Percentiles rank a stretch among this genome's conserved stretches.
Conservation (phyloP, 2,329 filamentous ascomycete species). For the Paraconiothyrium sp. region DNA sequence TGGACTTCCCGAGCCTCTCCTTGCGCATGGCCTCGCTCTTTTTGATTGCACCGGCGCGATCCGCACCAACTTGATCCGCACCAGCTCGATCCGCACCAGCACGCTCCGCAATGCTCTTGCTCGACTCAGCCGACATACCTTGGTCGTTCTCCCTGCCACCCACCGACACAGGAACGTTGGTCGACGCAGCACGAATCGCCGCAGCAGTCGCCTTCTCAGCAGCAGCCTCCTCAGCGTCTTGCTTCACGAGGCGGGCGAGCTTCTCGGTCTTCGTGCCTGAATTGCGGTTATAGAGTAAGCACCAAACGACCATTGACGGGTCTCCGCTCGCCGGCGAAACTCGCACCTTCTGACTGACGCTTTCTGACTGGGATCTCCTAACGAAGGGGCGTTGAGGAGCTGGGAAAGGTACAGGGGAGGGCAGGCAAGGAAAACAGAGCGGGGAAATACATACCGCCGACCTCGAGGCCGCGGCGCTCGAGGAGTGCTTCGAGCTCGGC, state of each 20-base stretch:
- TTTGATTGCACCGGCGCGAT: neutral
- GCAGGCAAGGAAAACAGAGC: neutral
- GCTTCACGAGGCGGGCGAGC: slow-evolving; percentile 16
- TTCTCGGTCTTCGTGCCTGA: slow-evolving; percentile 16
- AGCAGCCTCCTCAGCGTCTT: slow-evolving; percentile 7
- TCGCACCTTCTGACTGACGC: too few species aligned
- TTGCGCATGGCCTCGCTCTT: neutral
- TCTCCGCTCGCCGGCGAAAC: too few species aligned
- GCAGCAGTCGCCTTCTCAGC: slow-evolving; percentile 3
- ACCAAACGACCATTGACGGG: too few species aligned
- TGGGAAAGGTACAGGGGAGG: neutral
- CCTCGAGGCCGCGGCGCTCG: slow-evolving; percentile 69
- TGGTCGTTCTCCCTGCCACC: neutral
- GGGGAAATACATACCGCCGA: neutral
- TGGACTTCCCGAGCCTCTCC: neutral
- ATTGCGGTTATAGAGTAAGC: neutral
- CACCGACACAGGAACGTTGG: neutral
- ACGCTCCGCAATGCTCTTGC: neutral
- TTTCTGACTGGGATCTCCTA: too few species aligned
- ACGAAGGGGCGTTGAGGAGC: neutral
- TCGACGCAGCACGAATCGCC: neutral
- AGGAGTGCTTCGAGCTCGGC: slow-evolving; percentile 80
- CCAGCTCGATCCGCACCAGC: too few species aligned
- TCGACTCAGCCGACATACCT: neutral
- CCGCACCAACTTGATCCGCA: too few species aligned